Evolutionary conservation across 257 asterid genomes (phyloP).

Genomic region (Salvia rosmarinus): DNA sequence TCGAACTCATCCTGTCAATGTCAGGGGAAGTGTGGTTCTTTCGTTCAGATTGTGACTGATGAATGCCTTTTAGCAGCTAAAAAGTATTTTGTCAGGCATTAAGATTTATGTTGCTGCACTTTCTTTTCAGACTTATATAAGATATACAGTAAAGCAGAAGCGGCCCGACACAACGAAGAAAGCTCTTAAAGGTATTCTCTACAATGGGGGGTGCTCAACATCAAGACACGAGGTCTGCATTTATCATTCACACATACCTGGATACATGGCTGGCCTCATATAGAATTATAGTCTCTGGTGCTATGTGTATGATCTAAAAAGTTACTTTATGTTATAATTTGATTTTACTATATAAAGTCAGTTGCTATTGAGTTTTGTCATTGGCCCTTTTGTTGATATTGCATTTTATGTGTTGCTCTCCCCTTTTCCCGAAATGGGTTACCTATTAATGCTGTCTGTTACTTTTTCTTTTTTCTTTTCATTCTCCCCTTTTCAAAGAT

Average conservation of each 20-base stretch:
- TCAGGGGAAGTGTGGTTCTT: not conserved
- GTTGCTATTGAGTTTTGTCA: slow-evolving; percentile 24
- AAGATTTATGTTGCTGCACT: slow-evolving; percentile 13
- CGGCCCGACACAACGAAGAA: slow-evolving; percentile 60
- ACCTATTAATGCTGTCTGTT: slow-evolving; percentile 20
- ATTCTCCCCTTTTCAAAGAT: slow-evolving; percentile 40
- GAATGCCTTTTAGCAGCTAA: not conserved
- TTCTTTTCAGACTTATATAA: slow-evolving; percentile 55
- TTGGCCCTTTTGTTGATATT: not conserved
- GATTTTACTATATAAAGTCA: not conserved
- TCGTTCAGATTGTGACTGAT: not conserved
- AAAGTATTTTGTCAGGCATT: slow-evolving; percentile 11
- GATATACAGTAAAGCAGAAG: slow-evolving; percentile 63
- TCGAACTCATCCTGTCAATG: not conserved
- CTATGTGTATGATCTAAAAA: not conserved
- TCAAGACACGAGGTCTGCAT: slow-evolving; percentile 56
- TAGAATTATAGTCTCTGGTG: not conserved
- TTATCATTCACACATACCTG: slow-evolving; percentile 5
- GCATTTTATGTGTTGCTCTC: slow-evolving; percentile 20
- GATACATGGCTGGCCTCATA: slow-evolving; percentile 17
- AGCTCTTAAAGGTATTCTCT: slow-evolving; percentile 64
- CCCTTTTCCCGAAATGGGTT: not conserved
- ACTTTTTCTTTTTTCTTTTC: not conserved
- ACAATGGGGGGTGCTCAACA: slow-evolving; percentile 53
- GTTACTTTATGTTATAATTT: not conserved